Base-by-base conservation (phyloP, 345 rosid species). In the Salix koriyanagi region DNA sequence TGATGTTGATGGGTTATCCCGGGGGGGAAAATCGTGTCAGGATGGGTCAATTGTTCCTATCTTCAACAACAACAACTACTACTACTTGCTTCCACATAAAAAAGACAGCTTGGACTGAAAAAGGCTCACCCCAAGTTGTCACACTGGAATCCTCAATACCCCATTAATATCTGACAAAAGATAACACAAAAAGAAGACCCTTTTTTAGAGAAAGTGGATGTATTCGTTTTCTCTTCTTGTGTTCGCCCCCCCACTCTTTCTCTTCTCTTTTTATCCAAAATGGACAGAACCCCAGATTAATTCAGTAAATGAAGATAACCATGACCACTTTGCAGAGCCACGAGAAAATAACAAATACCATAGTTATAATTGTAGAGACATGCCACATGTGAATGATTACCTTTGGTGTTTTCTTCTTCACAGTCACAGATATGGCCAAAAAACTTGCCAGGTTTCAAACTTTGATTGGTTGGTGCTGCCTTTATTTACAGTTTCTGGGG, bases 1-100 rank as follows among this genome's bases (percentile, higher is more conserved):
- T 75, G 93, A 88, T 82, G 87, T 76, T 76, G 91, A 92, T 81
- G 85, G 91, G 83, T 79, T 85, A 86, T 87, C 88, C 80, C 52
- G 80, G 37, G n/a, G 30, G 5, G 10, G 82, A 81, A 85, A 56
- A 81, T 82, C 85, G 71, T 71, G 74, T 77, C 70, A 71, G 76
- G 75, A 79, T 71, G 83, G 84, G 87, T 79, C 85, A 75, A 58
- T 70, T 82, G 89, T 89, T 82, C 91, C 87, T 86, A 84, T 84
- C 81, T 15, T 69, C 83, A 79, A 72, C 75, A 70, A 77, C 25
- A 69, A 39, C 79, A 70, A 71, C 81, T 61, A 58, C 83, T 79
- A 78, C 88, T 82, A 65, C 81, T 82, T 82, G 81, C 88, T 41
- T 41, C 58, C 73, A 67, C 77, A 77, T 74, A 79, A 69, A 75